Evolutionary conservation across 1,284 basidiomycete species (phyloP), one percentile per base, ranked within the genome.

Genomic region (Trichosporon asahii): DNA sequence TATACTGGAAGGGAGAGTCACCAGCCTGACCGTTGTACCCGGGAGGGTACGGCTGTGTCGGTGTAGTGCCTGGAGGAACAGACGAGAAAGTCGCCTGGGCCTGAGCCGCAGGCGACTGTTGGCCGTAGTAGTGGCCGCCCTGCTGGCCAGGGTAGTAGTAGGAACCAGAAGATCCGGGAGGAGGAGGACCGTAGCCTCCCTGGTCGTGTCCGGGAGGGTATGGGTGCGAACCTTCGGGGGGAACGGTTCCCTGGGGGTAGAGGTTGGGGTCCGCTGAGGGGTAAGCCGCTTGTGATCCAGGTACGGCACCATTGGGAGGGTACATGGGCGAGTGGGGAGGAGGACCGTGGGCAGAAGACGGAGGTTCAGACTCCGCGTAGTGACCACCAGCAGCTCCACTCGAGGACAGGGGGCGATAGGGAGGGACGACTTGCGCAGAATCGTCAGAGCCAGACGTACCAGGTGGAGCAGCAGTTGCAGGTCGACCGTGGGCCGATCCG

Each of bases 1-100:
- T 78, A 72, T 83, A 82, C 66, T 80, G 78, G 74, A 82, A 83
- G 1, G 80, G 82, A n/a, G 79, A 80, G 44, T 82, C 79, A 35
- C 77, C 74, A 5, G 76, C 71, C 3, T 71, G 69, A 23, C 72
- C 70, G 21, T 60, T 67, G 44, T 71, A 71, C 37, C 66, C 65
- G n/a, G 67, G 68, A 46, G 70, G 68, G 65, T 74, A 74, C 27
- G 68, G 67, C 27, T 68, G 66, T 44, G 67, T 61, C 61, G 46
- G 65, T 46, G 65, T 67, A 46, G 49, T 57, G 66, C 37, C 60
- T 63, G 67, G 64, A 23, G 60, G 25, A 60, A 27, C 68, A 27
- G 70, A 44, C 25, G 68, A 64, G 44, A 73, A 70, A 3, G 70
- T 67, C 12, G 69, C 66, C 21, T 65, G 64, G 27, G 70, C 69